Evolutionary conservation across 208 protist genomes (phyloP).

Genomic region (Acanthamoeba castellanii): DNA sequence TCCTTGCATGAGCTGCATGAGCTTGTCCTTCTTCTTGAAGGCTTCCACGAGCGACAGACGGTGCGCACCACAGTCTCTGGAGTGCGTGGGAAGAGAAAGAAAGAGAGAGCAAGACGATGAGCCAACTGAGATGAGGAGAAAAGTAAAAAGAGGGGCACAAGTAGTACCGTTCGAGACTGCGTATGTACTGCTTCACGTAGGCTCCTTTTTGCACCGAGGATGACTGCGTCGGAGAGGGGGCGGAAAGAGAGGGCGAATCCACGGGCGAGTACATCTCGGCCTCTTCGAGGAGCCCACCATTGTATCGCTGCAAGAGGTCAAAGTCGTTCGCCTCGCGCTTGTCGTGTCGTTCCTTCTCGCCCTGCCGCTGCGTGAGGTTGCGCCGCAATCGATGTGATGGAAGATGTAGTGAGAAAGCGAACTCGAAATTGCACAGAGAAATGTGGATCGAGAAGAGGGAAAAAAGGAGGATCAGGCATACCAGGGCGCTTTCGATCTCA

Average conservation of each 20-base stretch:
- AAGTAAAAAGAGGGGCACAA: neutral
- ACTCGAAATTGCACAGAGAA: neutral
- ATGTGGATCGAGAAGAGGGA: neutral
- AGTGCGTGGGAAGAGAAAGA: neutral
- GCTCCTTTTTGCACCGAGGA: constrained; percentile 21
- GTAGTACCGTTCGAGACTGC: constrained; percentile 16
- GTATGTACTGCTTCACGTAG: constrained; percentile 52
- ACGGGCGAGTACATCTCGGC: neutral
- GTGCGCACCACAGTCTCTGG: constrained; percentile 30
- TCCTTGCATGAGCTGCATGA: constrained; percentile 47
- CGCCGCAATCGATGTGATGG: neutral
- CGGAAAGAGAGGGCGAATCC: neutral
- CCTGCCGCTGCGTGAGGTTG: neutral
- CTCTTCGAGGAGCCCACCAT: neutral
- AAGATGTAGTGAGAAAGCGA: neutral
- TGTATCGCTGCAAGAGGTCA: constrained; percentile 43
- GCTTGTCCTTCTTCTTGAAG: constrained; percentile 68
- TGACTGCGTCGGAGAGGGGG: neutral
- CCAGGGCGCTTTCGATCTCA: constrained; percentile 42
- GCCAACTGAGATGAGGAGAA: neutral
- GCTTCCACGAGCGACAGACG: constrained; percentile 32
- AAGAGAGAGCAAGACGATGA: neutral
- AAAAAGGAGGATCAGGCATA: neutral
- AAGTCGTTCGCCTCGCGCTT: constrained; percentile 61
- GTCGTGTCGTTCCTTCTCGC: constrained; percentile 33